Conservation (phyloP, 805 yeast genomes). For the Ogataea nakhonphanomensis region DNA sequence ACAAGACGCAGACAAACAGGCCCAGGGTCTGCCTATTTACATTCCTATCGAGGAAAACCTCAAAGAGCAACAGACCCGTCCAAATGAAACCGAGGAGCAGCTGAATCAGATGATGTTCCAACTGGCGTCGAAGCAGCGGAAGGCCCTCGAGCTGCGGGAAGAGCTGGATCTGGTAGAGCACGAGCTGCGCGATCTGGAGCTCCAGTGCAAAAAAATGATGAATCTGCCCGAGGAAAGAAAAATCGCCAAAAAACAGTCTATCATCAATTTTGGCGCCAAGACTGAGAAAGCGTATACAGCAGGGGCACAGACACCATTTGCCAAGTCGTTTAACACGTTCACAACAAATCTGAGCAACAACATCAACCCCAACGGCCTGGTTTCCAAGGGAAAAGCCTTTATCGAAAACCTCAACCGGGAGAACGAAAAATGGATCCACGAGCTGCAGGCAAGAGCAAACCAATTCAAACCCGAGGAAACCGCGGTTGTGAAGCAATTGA, state of each 20-base stretch:
- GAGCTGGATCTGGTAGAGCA: slow-evolving; percentile 38
- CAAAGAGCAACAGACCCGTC: not conserved
- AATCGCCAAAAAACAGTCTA: slow-evolving; percentile 11
- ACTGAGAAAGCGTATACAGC: not conserved
- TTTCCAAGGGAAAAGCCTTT: slow-evolving; percentile 25
- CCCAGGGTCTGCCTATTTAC: slow-evolving; percentile 35
- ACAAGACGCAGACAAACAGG: slow-evolving; percentile 14
- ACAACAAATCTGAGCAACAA: slow-evolving; percentile 26
- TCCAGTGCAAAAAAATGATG: slow-evolving; percentile 24
- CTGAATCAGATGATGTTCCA: slow-evolving; percentile 30
- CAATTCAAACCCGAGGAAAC: slow-evolving; percentile 10
- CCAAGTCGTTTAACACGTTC: slow-evolving; percentile 21
- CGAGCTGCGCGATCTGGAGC: slow-evolving; percentile 37
- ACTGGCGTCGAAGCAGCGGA: slow-evolving; percentile 52
- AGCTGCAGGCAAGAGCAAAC: slow-evolving; percentile 13
- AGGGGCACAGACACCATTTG: slow-evolving; percentile 9
- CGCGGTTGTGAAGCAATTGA: slow-evolving; percentile 10
- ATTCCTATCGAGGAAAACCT: slow-evolving; percentile 29
- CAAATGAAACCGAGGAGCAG: slow-evolving; percentile 2
- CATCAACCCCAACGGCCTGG: slow-evolving; percentile 22
- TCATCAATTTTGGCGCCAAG: slow-evolving; percentile 5
- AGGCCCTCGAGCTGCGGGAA: slow-evolving; percentile 46
- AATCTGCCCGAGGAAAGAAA: slow-evolving; percentile 1
- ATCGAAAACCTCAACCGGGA: slow-evolving; percentile 26
- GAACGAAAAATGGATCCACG: slow-evolving; percentile 25